Percentiles rank a stretch among this genome's conserved stretches.
Evolutionary conservation across 2,329 filamentous ascomycete species (phyloP).

Genomic region (Neophaeococcomyces aloes): DNA sequence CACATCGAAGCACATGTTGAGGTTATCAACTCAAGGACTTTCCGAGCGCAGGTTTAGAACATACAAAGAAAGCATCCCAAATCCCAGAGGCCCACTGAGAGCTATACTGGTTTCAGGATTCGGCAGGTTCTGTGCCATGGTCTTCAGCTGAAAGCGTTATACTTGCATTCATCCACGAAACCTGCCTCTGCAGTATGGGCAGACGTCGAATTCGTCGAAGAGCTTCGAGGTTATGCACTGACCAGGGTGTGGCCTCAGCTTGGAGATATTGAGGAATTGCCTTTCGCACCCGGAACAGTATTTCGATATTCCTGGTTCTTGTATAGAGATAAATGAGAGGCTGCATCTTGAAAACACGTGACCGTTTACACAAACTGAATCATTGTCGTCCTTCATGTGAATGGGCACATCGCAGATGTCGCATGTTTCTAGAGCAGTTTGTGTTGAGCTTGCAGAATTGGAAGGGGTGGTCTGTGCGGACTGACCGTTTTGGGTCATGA

Average conservation of each 20-base stretch:
- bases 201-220: conserved; percentile 20
- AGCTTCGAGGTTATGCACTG: conserved; percentile 18
- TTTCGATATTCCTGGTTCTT: conserved; percentile 23
- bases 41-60: too few relatives aligned
- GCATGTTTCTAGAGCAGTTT: conserved; percentile 12
- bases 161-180: conserved; percentile 15
- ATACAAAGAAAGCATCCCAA: too few relatives aligned
- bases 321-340: conserved; percentile 21
- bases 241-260: conserved; percentile 14
- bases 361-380: conserved; percentile 13
- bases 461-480: not conserved
- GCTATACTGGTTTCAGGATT: too few relatives aligned
- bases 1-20: too few relatives aligned
- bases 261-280: conserved; percentile 20
- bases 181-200: conserved; percentile 22
- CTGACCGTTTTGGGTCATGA: too few relatives aligned
- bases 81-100: too few relatives aligned
- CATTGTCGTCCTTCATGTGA: conserved; percentile 7
- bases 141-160: not conserved
- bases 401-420: conserved; percentile 16
- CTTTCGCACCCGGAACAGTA: conserved; percentile 21
- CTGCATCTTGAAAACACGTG: conserved; percentile 21
- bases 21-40: too few relatives aligned
- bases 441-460: not conserved
- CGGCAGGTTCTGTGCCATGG: not conserved